phyloP scores from a whole-genome alignment of 768 basidiomycete species.

The Trametes gibbosa region DNA sequence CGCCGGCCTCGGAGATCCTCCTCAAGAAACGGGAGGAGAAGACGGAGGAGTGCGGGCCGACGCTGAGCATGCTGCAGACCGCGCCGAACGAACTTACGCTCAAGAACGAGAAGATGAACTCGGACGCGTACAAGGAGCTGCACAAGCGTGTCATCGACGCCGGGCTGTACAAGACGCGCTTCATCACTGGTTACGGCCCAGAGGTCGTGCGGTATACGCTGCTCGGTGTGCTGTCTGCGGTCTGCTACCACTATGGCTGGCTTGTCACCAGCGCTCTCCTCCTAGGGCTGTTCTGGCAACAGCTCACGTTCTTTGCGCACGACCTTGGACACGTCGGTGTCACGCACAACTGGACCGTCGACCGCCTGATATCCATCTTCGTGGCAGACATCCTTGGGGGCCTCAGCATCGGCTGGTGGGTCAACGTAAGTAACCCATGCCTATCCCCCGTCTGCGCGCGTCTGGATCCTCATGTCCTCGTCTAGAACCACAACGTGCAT shows the following conservation, averaged over 20 bases:
- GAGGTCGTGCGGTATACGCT: conserved; percentile 78
- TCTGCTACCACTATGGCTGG: conserved; percentile 63
- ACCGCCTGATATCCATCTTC: conserved; percentile 75
- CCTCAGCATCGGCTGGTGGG: conserved; percentile 97
- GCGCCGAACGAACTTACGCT: conserved; percentile 54
- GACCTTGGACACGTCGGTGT: conserved; percentile 96
- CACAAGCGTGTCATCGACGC: conserved; percentile 72
- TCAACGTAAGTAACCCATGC: conserved; percentile 65
- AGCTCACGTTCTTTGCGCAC: conserved; percentile 88
- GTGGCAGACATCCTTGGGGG: conserved; percentile 90
- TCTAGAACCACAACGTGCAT: conserved; percentile 91
- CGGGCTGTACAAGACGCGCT: conserved; percentile 83
- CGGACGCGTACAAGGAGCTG: conserved; percentile 75
- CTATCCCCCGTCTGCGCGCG: background rate
- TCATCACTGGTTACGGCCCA: conserved; percentile 84
- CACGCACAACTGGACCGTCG: conserved; percentile 80
- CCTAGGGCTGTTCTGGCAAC: conserved; percentile 93
- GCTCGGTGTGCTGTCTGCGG: conserved; percentile 56
- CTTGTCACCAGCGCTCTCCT: conserved; percentile 71
- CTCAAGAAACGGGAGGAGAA: conserved; percentile 38
- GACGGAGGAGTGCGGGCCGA: conserved; percentile 36
- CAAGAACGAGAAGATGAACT: conserved; percentile 61
- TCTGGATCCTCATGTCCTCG: background rate
- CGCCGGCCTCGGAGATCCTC: conserved; percentile 51
- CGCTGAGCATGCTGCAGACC: conserved; percentile 45